Evolutionary conservation across 2,329 filamentous ascomycete genomes (phyloP), one percentile per base, ranked within the genome.

Genomic region (Aspergillus pseudoviridinutans): DNA sequence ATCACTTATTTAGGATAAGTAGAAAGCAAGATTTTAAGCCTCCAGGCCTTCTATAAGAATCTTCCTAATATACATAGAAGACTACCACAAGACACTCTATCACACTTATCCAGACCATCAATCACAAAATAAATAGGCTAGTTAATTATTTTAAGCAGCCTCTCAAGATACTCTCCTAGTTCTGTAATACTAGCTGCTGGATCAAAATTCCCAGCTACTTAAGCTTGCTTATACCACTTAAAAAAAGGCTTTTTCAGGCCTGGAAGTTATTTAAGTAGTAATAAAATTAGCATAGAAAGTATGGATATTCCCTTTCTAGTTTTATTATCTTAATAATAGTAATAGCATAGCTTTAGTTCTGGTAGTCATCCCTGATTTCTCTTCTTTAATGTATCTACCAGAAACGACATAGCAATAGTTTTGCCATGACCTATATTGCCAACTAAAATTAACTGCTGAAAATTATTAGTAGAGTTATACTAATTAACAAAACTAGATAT

Each of bases 81-180:
- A 10, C 42, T 35, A 41, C 56, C 57, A 29, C 64, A 61, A 55
- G 65, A 70, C 25, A 38, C 53, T 53, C 56, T 58, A 50, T 70
- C 66, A 54, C 64, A 70, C 56, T 70, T 65, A 58, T 71, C 67
- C 49, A 70, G 58, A 25, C 64, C 65, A 57, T 71, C 67, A 53
- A 71, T 65, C 49, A 65, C 57, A 29, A 62, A 0, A 65, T 61
- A 64, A 46, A 64, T 44, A 22, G 56, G 56, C 32, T 60, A 55
- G 27, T 63, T 52, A 52, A 64, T 54, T 20, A 41, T 42, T 54
- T 58, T 54, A 35, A 64, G 54, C 12, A 61, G 9, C 47, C 52
- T 59, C 52, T 58, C 49, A 29, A 64, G 54, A 29, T 57, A 62
- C 46, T 57, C 58, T 57, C 57, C 58, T n/a, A 63, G 52, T 28